Percentiles rank a stretch among this genome's conserved stretches.
These are phyloP conservation scores for Neofusicoccum kwambonambiense DNA, from an alignment of 2,329 filamentous ascomycete genomes.

Conservation along the genomic window DNA sequence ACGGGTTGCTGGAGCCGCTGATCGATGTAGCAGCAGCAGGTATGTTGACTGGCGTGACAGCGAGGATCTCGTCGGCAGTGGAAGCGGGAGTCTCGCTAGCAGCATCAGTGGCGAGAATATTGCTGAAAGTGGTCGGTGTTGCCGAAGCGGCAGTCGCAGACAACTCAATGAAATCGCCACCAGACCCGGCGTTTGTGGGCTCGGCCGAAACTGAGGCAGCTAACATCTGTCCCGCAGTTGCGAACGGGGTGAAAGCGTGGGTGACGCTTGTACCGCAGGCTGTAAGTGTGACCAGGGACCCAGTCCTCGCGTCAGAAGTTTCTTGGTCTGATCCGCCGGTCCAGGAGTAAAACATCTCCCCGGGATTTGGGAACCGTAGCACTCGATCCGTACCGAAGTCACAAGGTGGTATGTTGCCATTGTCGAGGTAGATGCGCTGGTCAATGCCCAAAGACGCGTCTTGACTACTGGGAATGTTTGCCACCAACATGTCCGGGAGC, in stretches of 20 bases:
- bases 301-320: no score
- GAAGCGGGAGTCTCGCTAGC: background rate
- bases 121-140: background rate
- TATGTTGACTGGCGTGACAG: background rate
- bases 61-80: background rate
- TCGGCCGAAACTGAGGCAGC: background rate
- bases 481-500: conserved; percentile 72
- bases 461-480: conserved; percentile 56
- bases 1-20: background rate
- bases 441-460: no score
- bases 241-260: no score
- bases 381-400: background rate
- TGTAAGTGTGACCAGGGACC: no score
- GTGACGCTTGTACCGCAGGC: no score
- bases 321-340: background rate
- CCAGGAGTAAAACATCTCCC: background rate
- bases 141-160: background rate
- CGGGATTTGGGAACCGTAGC: background rate
- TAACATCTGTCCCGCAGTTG: background rate
- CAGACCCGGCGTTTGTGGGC: background rate
- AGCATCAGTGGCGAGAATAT: no score
- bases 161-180: background rate
- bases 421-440: no score
- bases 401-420: no score
- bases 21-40: no score